Percentiles rank a stretch among this genome's conserved stretches.
Conservation (phyloP, 306 rosid genomes). For the Dryas octopetala region DNA sequence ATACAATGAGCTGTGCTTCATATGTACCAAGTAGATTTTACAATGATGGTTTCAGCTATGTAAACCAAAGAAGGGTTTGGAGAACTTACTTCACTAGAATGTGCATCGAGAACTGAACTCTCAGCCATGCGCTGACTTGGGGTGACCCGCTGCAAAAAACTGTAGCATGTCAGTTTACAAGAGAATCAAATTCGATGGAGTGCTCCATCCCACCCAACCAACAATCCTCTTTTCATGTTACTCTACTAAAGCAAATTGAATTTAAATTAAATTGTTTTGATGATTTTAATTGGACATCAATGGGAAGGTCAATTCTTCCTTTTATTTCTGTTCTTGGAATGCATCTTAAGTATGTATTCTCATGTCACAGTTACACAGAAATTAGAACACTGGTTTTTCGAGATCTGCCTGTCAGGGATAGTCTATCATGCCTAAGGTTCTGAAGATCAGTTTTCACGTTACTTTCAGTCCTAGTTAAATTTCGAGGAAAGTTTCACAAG, state of each 20-base stretch:
- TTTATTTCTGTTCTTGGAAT: too few relatives aligned
- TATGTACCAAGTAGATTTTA: background rate
- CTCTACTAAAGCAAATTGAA: background rate
- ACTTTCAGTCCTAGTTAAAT: background rate
- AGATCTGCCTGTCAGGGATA: background rate
- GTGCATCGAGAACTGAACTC: slow-evolving; percentile 94
- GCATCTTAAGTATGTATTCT: too few relatives aligned
- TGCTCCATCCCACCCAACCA: slow-evolving; percentile 4
- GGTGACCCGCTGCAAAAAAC: slow-evolving; percentile 81
- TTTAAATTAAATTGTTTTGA: background rate
- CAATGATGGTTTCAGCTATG: too few relatives aligned
- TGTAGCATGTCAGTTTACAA: slow-evolving; percentile 26
- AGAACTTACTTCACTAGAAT: slow-evolving; percentile 65
- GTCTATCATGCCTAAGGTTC: background rate
- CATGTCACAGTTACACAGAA: background rate
- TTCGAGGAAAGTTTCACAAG: background rate
- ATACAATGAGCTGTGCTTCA: slow-evolving; percentile 27
- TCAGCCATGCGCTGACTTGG: slow-evolving; percentile 85
- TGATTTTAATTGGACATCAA: too few relatives aligned
- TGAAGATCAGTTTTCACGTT: background rate
- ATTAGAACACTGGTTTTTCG: background rate
- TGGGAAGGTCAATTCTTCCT: too few relatives aligned
- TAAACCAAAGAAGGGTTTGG: slow-evolving; percentile 13
- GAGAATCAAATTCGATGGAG: background rate
- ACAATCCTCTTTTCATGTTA: background rate